Evolutionary conservation across 768 basidiomycete species (phyloP).

Genomic region (Podaxis carcinomalis): DNA sequence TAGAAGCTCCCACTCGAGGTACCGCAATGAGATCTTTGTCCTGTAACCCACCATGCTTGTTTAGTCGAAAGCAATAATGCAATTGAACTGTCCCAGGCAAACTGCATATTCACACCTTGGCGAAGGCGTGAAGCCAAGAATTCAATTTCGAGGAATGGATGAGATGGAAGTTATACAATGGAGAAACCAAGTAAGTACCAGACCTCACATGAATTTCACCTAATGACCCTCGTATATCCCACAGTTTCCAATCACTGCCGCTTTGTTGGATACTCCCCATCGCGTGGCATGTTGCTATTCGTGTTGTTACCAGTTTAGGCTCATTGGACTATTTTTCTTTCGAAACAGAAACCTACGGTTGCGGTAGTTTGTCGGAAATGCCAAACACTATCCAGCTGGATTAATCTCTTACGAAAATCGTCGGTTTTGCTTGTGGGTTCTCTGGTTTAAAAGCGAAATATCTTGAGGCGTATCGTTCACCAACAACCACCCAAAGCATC

Average conservation of each 20-base stretch:
- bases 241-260: not conserved
- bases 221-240: not conserved
- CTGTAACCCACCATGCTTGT: not conserved
- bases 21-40: not conserved
- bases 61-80: no score
- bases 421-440: constrained; percentile 10
- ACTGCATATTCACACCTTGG: not conserved
- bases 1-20: not conserved
- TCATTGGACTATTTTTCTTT: constrained; percentile 14
- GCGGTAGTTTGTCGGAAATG: constrained; percentile 22
- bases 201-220: not conserved
- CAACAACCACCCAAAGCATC: constrained; percentile 10
- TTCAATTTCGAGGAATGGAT: not conserved
- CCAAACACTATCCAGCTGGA: constrained; percentile 12
- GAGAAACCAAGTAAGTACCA: not conserved
- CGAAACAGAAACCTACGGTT: constrained; percentile 4
- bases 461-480: constrained; percentile 5
- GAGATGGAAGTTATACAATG: not conserved
- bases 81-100: no score
- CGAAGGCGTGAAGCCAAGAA: not conserved
- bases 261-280: not conserved
- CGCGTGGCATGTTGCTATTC: constrained; percentile 19
- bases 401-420: constrained; percentile 13
- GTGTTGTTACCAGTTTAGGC: constrained; percentile 17
- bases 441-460: constrained; percentile 17